Evolutionary conservation across 2,329 filamentous ascomycete species (phyloP).

Genomic region (Thelonectria olida): DNA sequence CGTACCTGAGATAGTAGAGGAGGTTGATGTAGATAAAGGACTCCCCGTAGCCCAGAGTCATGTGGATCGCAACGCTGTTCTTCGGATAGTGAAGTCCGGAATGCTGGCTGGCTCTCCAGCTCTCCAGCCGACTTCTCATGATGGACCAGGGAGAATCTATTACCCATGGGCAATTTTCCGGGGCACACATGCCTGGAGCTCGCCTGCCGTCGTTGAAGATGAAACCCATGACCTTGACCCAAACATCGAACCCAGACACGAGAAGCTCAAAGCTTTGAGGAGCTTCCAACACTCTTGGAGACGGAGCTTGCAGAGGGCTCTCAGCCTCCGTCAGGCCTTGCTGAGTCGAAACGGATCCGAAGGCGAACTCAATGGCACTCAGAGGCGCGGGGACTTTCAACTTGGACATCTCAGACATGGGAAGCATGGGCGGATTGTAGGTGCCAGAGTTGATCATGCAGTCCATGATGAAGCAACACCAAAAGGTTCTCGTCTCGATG

Average conservation of each 20-base stretch:
- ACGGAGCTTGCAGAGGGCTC: neutral
- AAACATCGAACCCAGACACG: conserved; percentile 52
- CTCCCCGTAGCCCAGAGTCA: conserved; percentile 48
- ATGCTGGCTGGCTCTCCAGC: conserved; percentile 46
- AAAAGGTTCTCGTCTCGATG: conserved; percentile 50
- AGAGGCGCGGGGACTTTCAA: conserved; percentile 36
- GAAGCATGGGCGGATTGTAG: conserved; percentile 44
- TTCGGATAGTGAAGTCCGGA: conserved; percentile 46
- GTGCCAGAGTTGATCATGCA: conserved; percentile 51
- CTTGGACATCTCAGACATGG: conserved; percentile 43
- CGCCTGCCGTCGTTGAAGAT: conserved; percentile 51
- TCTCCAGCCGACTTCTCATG: conserved; percentile 40
- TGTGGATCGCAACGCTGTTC: conserved; percentile 47
- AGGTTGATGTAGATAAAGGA: conserved; percentile 52
- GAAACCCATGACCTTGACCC: conserved; percentile 49
- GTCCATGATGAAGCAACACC: conserved; percentile 54
- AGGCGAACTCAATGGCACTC: conserved; percentile 47
- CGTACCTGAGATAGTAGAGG: conserved; percentile 52
- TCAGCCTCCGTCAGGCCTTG: neutral
- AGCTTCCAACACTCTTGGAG: neutral
- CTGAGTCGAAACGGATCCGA: conserved; percentile 38
- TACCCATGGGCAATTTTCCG: conserved; percentile 50
- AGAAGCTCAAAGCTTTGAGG: conserved; percentile 40
- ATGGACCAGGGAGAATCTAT: conserved; percentile 45
- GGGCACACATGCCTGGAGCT: conserved; percentile 46